A percentile compares a stretch with the other conserved stretches of the same genome.
Evolutionary conservation across 2,329 filamentous ascomycete species (phyloP).

Genomic region (Scytalidium sp.): DNA sequence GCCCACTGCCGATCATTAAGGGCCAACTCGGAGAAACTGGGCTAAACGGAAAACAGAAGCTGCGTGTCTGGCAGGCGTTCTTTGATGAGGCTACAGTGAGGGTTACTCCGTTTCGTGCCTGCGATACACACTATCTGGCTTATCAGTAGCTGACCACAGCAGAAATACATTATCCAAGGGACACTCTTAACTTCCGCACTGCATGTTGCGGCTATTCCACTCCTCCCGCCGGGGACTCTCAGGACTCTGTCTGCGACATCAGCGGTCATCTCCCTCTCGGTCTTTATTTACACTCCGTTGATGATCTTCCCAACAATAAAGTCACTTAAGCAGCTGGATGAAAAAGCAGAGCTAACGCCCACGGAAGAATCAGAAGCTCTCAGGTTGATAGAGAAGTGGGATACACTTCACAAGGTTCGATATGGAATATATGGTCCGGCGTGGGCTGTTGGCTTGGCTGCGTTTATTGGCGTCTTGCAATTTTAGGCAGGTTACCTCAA

Average conservation of each 20-base stretch:
- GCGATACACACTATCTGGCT: not conserved
- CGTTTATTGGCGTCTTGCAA: not conserved
- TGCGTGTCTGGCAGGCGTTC: not conserved
- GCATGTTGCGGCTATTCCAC: constrained; percentile 76
- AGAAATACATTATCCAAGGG: not conserved
- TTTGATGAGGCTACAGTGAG: not conserved
- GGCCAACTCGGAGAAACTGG: not conserved
- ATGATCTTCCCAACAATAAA: not conserved
- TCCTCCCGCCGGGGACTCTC: constrained; percentile 7
- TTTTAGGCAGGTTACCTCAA: too few species aligned
- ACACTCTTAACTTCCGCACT: constrained; percentile 60
- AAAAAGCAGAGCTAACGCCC: not conserved
- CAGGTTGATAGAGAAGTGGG: not conserved
- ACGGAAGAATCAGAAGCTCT: not conserved
- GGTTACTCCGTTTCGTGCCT: not conserved
- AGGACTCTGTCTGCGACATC: not conserved
- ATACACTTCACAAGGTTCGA: not conserved
- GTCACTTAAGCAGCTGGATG: not conserved
- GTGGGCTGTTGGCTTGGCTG: not conserved
- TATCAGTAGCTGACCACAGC: not conserved
- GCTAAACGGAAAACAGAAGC: not conserved
- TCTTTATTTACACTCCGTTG: not conserved
- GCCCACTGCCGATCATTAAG: not conserved
- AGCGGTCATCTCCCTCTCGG: constrained; percentile 2
- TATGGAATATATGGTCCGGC: not conserved